These are phyloP conservation scores for Alternaria triticimaculans DNA, from an alignment of 2,329 filamentous ascomycete species.

Conservation along the genomic window DNA sequence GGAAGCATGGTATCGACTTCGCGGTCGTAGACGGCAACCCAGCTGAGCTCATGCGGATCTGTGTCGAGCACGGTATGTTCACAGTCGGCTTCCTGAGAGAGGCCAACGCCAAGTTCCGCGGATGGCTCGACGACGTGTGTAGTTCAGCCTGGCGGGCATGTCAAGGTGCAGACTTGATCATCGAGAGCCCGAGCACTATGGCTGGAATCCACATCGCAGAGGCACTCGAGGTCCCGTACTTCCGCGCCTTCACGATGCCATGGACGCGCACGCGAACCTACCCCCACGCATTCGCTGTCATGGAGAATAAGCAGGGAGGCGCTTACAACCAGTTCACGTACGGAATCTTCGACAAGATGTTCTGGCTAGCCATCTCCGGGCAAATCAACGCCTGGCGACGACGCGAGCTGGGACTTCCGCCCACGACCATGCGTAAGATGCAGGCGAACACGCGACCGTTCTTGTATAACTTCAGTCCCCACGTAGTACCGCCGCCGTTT, in stretches of 20 bases:
- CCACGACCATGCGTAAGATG: conserved; percentile 86
- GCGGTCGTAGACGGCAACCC: conserved; percentile 88
- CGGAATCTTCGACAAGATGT: conserved; percentile 93
- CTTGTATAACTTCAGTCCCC: conserved; percentile 94
- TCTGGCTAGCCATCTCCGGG: conserved; percentile 90
- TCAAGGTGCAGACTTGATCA: conserved; percentile 84
- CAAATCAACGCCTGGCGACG: conserved; percentile 95
- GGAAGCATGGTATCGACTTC: conserved; percentile 94
- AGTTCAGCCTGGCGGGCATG: conserved; percentile 83
- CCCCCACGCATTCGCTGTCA: conserved; percentile 93
- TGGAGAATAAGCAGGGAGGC: conserved; percentile 91
- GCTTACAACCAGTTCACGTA: conserved; percentile 96
- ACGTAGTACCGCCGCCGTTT: conserved; percentile 89
- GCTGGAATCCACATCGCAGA: conserved; percentile 97
- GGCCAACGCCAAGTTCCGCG: conserved; percentile 75
- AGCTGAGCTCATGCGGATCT: conserved; percentile 91
- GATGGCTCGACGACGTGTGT: conserved; percentile 92
- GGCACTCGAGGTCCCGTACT: conserved; percentile 90
- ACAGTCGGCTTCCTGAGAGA: conserved; percentile 89
- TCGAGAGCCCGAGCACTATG: conserved; percentile 97
- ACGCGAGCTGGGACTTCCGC: conserved; percentile 76
- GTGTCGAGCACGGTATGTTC: conserved; percentile 97
- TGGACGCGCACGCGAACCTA: conserved; percentile 97
- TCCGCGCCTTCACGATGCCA: conserved; percentile 97
- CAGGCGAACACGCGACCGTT: conserved; percentile 98